Conservation (phyloP, 768 basidiomycete genomes). For the Termitomyces sp. region DNA sequence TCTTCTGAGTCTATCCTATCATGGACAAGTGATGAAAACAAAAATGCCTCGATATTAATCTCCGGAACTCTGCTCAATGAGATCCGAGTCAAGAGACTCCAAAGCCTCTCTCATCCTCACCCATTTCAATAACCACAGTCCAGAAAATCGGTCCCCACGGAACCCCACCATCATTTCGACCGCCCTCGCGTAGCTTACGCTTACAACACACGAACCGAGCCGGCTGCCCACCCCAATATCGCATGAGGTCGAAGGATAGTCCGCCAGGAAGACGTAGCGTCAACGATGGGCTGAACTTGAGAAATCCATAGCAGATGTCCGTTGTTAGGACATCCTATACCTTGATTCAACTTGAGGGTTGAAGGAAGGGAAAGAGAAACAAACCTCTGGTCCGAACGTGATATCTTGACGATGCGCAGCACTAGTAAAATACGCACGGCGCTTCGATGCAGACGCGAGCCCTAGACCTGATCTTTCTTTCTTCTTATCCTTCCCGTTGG, state of each 20-base stretch:
- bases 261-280: slow-evolving; percentile 78
- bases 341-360: not conserved
- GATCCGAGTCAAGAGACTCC: not conserved
- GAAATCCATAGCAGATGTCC: slow-evolving; percentile 87
- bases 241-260: slow-evolving; percentile 74
- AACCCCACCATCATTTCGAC: slow-evolving; percentile 15
- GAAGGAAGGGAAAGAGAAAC: not conserved
- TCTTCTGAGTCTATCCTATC: too few relatives aligned
- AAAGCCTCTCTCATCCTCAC: slow-evolving; percentile 12
- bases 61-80: not conserved
- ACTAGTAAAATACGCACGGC: slow-evolving; percentile 63
- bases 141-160: slow-evolving; percentile 52
- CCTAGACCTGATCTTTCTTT: slow-evolving; percentile 17
- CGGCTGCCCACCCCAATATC: slow-evolving; percentile 94
- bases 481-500: not conserved
- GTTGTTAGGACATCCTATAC: slow-evolving; percentile 66
- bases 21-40: too few relatives aligned
- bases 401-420: slow-evolving; percentile 54
- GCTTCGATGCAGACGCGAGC: slow-evolving; percentile 38
- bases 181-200: slow-evolving; percentile 21
- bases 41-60: too few relatives aligned
- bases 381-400: slow-evolving; percentile 56
- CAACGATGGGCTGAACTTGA: slow-evolving; percentile 64
- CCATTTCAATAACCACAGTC: slow-evolving; percentile 51
- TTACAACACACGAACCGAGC: slow-evolving; percentile 85